Percentiles rank a stretch among this genome's conserved stretches.
These are phyloP conservation scores for Balansia obtecta DNA, from an alignment of 2,329 filamentous ascomycete genomes.

Conservation along the genomic window DNA sequence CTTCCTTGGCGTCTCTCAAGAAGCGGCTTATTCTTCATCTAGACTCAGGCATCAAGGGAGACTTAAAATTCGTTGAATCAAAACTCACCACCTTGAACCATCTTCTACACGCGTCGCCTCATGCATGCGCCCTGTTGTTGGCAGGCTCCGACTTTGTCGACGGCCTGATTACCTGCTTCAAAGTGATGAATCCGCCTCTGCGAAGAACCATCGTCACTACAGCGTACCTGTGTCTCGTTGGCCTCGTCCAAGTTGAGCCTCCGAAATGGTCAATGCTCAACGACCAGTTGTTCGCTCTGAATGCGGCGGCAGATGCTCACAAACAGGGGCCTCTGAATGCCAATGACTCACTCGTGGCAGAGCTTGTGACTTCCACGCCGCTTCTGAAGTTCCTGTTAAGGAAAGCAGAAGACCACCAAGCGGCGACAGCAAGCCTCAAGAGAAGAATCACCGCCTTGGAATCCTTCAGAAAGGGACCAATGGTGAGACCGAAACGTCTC, in stretches of 20 bases:
- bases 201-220: constrained; percentile 59
- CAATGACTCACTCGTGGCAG: constrained; percentile 66
- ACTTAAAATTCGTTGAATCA: constrained; percentile 41
- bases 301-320: constrained; percentile 55
- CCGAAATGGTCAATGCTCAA: constrained; percentile 64
- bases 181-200: constrained; percentile 48
- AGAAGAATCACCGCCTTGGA: constrained; percentile 50
- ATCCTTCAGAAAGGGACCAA: constrained; percentile 44
- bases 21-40: constrained; percentile 48
- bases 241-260: constrained; percentile 52
- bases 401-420: constrained; percentile 35
- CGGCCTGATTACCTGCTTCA: constrained; percentile 54
- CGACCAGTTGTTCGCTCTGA: constrained; percentile 75
- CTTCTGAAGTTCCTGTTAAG: constrained; percentile 52
- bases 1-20: constrained; percentile 47
- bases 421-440: constrained; percentile 41
- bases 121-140: constrained; percentile 51
- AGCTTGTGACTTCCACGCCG: constrained; percentile 71
- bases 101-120: constrained; percentile 48
- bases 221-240: constrained; percentile 61
- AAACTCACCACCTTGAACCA: constrained; percentile 48
- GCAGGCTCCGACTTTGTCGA: constrained; percentile 84
- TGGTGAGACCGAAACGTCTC: constrained; percentile 36
- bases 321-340: constrained; percentile 39
- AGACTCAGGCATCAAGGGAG: constrained; percentile 45